Evolutionary conservation across 176 grass and related monocot genomes (phyloP).

Genomic region (Phyllostachys edulis): DNA sequence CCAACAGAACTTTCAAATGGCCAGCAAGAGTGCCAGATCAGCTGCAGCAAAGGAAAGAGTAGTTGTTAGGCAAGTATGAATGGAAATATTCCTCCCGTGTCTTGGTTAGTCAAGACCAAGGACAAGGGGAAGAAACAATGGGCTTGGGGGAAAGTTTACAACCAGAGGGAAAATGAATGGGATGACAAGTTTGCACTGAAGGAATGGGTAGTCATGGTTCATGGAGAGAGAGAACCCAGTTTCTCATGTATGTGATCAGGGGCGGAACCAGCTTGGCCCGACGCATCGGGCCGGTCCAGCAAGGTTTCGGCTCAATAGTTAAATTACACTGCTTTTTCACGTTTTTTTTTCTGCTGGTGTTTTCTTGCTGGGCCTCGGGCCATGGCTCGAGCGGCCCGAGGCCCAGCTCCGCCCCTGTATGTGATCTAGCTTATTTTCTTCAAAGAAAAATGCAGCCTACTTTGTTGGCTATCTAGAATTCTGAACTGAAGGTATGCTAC

Average conservation of each 20-base stretch:
- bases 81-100: not conserved
- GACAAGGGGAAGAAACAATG: not conserved
- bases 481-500: constrained; percentile 3
- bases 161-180: not conserved
- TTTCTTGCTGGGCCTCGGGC: too few species aligned
- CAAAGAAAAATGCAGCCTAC: not conserved
- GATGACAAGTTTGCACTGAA: not conserved
- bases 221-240: not conserved
- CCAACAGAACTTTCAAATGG: not conserved
- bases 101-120: not conserved
- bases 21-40: not conserved
- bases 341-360: too few species aligned
- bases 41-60: not conserved
- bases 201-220: not conserved
- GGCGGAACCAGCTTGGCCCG: too few species aligned
- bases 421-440: not conserved
- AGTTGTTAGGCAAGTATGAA: not conserved
- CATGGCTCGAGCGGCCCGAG: too few species aligned
- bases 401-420: too few species aligned
- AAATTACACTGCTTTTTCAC: too few species aligned
- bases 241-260: not conserved
- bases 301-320: too few species aligned
- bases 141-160: not conserved
- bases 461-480: not conserved
- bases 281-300: too few species aligned